A percentile compares a stretch with the other conserved stretches of the same genome.
phyloP scores from a whole-genome alignment of 441 rosid species.

The Aquilaria agallochum region DNA sequence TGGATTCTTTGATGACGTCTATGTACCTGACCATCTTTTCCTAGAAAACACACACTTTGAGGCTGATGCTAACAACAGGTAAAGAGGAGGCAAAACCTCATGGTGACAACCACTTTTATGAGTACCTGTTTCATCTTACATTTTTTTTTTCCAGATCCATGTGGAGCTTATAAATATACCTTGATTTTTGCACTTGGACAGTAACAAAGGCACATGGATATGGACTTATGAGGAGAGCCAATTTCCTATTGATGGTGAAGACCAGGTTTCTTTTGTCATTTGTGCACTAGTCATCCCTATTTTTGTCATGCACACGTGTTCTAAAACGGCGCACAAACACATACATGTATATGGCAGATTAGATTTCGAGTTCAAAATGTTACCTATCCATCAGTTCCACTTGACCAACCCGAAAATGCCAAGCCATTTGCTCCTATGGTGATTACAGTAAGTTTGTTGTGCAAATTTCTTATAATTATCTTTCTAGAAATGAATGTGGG shows the following conservation, averaged over 20 bases:
- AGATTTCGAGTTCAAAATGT: constrained; percentile 63
- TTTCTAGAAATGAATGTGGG: not conserved
- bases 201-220: constrained; percentile 67
- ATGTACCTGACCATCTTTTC: constrained; percentile 55
- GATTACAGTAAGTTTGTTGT: constrained; percentile 52
- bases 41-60: constrained; percentile 47
- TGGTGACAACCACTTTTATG: too few relatives aligned
- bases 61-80: constrained; percentile 57
- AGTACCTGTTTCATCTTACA: too few relatives aligned
- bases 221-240: constrained; percentile 40
- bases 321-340: not conserved
- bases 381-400: constrained; percentile 61
- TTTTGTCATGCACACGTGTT: not conserved
- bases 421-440: constrained; percentile 94
- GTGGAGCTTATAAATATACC: too few relatives aligned
- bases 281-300: not conserved
- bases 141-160: too few relatives aligned
- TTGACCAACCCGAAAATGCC: constrained; percentile 47
- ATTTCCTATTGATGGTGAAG: constrained; percentile 51
- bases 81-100: constrained; percentile 1
- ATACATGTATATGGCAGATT: constrained; percentile 42
- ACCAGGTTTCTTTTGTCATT: constrained; percentile 38
- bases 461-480: constrained; percentile 10
- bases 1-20: constrained; percentile 91
- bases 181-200: constrained; percentile 15